Conservation (phyloP, 192 early-diverging fungal species). For the Dissophora ornata region DNA sequence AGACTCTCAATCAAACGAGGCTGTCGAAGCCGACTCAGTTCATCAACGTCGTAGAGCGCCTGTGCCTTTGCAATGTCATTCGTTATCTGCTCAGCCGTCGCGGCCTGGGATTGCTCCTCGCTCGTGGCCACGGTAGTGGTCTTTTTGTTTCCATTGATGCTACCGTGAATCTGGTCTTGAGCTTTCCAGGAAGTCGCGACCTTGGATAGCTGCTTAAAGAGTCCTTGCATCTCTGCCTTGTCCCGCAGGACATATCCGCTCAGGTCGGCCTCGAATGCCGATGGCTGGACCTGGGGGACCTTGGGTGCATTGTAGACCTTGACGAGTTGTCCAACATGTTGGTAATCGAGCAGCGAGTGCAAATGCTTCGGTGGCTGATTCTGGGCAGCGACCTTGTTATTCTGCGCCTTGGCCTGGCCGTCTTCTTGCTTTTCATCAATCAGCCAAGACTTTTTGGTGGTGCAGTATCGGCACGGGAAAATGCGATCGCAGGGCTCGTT, state of each 20-base stretch:
- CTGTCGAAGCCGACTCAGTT: constrained; percentile 16
- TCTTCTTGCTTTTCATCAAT: constrained; percentile 7
- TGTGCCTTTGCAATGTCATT: constrained; percentile 24
- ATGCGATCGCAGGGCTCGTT: neutral
- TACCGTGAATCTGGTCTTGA: neutral
- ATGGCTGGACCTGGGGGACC: constrained; percentile 17
- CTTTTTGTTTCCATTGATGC: neutral
- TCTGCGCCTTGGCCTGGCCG: neutral
- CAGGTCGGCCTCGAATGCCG: constrained; percentile 29
- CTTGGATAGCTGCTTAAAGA: constrained; percentile 1
- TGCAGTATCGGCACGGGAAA: constrained; percentile 5
- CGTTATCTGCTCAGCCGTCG: constrained; percentile 10
- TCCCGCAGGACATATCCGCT: constrained; percentile 14
- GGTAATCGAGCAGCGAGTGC: constrained; percentile 45
- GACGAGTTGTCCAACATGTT: constrained; percentile 44
- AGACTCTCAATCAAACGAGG: constrained; percentile 12
- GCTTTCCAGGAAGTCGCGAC: neutral
- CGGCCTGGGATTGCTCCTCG: neutral
- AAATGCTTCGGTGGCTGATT: constrained; percentile 28
- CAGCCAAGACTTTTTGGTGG: constrained; percentile 1
- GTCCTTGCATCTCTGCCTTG: neutral
- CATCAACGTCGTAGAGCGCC: constrained; percentile 27
- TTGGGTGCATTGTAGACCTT: constrained; percentile 11
- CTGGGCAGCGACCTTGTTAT: neutral
- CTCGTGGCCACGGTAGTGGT: neutral